Base-by-base conservation (phyloP, 192 early-diverging fungal species). In the Entomortierella lignicola region DNA sequence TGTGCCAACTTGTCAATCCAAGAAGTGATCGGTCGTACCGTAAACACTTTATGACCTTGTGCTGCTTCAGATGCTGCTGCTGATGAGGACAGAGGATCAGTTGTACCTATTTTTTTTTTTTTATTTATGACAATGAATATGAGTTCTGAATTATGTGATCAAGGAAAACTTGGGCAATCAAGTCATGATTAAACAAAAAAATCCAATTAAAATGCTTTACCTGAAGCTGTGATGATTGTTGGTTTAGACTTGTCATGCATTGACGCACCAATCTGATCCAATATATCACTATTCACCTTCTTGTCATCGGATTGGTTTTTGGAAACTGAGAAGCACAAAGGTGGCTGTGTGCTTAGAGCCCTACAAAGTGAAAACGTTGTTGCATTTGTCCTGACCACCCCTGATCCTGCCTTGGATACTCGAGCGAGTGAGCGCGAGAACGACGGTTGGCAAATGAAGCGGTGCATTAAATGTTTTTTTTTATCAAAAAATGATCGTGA, bases 1-100 rank as follows among this genome's bases (percentile, higher is more conserved):
- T 63, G 68, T 8, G 75, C 75, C 2, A 79, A 60, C 29, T 69
- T 79, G 30, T 79, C 75, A 41, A 79, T 79, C 75, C 75, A 79
- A 13, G 75, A 79, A 8, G 63, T 79, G 31, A 66, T 66, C 8
- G 75, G 75, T 11, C 55, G 25, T 12, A 77, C 66, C 18, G 66
- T 77, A 41, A 77, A 69, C 10, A 64, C 61, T 44, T 77, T 77
- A 32, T 60, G 54, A 5, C 65, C 26, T 23, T 29, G 30, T 20
- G 61, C 53, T 20, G 41, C 42, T 30, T 8, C 53, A 2, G 51
- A 15, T 12, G 15, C 30, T 32, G 59, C 51, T 4, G 52, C 18
- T n/a, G 44, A n/a, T 8, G 44, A 13, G n/a, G 44, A 25, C 21
- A 21, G 47, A 21, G 7, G 47, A 50, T n/a, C 7, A 4, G 47